Percentiles rank a stretch among this genome's conserved stretches.
These are phyloP conservation scores for Penicillium olsonii DNA, from an alignment of 2,329 filamentous ascomycete genomes.

Conservation along the genomic window DNA sequence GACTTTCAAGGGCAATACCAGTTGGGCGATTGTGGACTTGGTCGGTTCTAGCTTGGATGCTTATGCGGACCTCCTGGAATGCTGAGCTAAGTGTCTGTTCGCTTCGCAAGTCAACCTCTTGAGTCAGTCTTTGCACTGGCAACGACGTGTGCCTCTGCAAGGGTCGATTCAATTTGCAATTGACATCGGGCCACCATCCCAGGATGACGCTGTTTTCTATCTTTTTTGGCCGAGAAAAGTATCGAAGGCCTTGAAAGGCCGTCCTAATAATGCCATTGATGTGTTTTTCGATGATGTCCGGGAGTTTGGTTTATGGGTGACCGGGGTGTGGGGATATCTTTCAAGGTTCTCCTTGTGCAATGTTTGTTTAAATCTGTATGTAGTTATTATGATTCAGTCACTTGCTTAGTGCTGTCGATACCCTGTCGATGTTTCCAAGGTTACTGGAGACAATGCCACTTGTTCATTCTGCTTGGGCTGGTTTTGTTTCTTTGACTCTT, in stretches of 20 bases:
- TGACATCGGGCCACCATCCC: not conserved
- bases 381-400: constrained; percentile 24
- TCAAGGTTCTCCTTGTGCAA: constrained; percentile 3
- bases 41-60: constrained; percentile 49
- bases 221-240: constrained; percentile 9
- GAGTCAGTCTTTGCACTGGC: no score
- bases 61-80: constrained; percentile 48
- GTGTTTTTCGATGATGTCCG: constrained; percentile 26
- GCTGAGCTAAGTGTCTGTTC: not conserved
- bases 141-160: not conserved
- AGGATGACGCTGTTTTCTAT: constrained; percentile 12
- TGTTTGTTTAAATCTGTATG: constrained; percentile 15
- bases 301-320: constrained; percentile 22
- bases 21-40: constrained; percentile 51
- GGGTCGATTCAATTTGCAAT: no score
- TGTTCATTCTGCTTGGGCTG: not conserved
- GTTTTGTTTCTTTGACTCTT: not conserved
- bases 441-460: constrained; percentile 7
- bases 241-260: constrained; percentile 6
- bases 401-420: constrained; percentile 23
- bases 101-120: not conserved
- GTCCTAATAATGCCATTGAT: constrained; percentile 20
- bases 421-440: constrained; percentile 17
- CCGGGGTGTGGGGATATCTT: constrained; percentile 4
- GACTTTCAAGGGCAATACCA: constrained; percentile 51